Conservation (phyloP, 306 rosid genomes). For the Begonia peltatifolia region DNA sequence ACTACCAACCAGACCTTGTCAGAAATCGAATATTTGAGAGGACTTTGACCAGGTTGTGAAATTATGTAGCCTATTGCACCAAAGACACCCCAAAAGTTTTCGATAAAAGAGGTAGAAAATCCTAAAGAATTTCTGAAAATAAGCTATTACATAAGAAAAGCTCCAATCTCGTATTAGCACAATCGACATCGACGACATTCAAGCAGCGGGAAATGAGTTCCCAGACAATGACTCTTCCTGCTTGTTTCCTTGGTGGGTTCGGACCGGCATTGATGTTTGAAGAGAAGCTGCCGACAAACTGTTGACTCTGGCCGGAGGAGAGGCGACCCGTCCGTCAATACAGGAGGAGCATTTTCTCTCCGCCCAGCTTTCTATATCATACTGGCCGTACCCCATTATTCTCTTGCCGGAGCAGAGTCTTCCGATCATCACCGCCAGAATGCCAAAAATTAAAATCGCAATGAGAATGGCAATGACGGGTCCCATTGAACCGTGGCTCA, state of each 20-base stretch:
- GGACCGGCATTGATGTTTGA: constrained; percentile 20
- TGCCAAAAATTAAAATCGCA: constrained; percentile 13
- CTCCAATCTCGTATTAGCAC: too few species aligned
- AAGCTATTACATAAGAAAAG: too few species aligned
- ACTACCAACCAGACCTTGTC: too few species aligned
- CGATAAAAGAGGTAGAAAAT: too few species aligned
- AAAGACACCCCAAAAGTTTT: too few species aligned
- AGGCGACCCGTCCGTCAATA: constrained; percentile 53
- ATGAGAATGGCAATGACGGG: constrained; percentile 18
- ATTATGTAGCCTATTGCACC: too few species aligned
- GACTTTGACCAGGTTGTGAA: too few species aligned
- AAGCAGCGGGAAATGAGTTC: too few species aligned
- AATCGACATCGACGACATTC: too few species aligned
- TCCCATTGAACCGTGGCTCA: constrained; percentile 16
- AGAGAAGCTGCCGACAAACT: background rate
- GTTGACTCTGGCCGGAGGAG: constrained; percentile 4
- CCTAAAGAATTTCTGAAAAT: too few species aligned
- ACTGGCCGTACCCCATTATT: constrained; percentile 61
- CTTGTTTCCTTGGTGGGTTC: constrained; percentile 25
- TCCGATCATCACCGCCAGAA: constrained; percentile 19
- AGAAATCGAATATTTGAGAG: too few species aligned
- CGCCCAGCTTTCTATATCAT: constrained; percentile 72
- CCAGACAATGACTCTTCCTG: background rate
- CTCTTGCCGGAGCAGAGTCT: constrained; percentile 19
- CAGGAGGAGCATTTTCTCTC: constrained; percentile 72